A percentile compares a stretch with the other conserved stretches of the same genome.
Conservation (phyloP, 306 rosid genomes). For the Castanea crenata region DNA sequence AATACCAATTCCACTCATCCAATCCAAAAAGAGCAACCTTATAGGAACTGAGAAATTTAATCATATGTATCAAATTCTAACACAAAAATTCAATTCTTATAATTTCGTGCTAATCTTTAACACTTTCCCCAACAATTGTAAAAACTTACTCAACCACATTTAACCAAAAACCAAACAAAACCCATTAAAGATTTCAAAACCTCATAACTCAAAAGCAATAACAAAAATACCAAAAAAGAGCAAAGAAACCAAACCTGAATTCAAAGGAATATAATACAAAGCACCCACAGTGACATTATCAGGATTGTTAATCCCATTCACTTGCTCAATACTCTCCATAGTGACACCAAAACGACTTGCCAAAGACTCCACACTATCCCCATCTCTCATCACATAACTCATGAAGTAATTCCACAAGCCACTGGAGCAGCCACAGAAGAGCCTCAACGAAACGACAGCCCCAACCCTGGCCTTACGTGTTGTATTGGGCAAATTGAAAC, state of each 20-base stretch:
- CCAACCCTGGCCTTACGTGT: slow-evolving; percentile 61
- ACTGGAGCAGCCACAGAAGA: slow-evolving; percentile 92
- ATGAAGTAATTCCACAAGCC: slow-evolving; percentile 85
- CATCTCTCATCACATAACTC: slow-evolving; percentile 91
- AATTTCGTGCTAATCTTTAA: no score
- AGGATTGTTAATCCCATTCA: slow-evolving; percentile 73
- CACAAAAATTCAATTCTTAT: no score
- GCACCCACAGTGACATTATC: slow-evolving; percentile 85
- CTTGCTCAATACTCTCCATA: slow-evolving; percentile 85
- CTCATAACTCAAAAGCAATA: background rate
- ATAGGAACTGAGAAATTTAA: background rate
- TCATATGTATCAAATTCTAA: background rate
- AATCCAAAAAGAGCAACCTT: background rate
- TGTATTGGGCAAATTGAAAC: slow-evolving; percentile 48
- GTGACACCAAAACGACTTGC: slow-evolving; percentile 96
- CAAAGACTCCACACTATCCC: slow-evolving; percentile 73
- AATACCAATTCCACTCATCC: background rate
- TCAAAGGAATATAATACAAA: slow-evolving; percentile 77
- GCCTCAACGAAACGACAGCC: slow-evolving; percentile 71
- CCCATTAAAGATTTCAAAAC: background rate
- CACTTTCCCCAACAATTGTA: no score
- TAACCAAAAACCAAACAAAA: background rate
- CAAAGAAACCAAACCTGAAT: slow-evolving; percentile 59
- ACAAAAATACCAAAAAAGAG: background rate
- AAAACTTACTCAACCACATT: background rate